phyloP scores from a whole-genome alignment of 306 rosid genomes.

The Clitoria ternatea region DNA sequence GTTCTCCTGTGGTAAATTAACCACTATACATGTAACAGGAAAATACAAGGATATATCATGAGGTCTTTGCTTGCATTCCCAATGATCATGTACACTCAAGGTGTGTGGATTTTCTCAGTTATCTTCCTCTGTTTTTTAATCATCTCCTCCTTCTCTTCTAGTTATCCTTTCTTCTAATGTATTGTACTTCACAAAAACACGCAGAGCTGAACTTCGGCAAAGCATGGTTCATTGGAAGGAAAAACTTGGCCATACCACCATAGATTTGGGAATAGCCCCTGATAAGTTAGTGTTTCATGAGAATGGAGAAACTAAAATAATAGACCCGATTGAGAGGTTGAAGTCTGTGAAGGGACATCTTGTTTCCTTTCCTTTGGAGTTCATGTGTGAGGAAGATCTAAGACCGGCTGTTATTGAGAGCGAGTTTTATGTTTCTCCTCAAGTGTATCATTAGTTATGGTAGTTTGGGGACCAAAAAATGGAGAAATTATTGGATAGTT shows the following conservation, averaged over 20 bases:
- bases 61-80: constrained; percentile 82
- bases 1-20: constrained; percentile 12
- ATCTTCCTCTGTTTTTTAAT: not conserved
- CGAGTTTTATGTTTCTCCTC: constrained; percentile 82
- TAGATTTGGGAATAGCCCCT: constrained; percentile 88
- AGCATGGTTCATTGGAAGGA: constrained; percentile 62
- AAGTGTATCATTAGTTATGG: constrained; percentile 62
- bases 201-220: constrained; percentile 82
- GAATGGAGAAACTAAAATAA: constrained; percentile 46
- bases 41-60: constrained; percentile 75
- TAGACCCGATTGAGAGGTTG: constrained; percentile 57
- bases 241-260: constrained; percentile 64
- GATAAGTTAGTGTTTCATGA: constrained; percentile 42
- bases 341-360: constrained; percentile 71
- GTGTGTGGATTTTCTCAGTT: constrained; percentile 41
- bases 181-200: not conserved
- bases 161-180: not conserved
- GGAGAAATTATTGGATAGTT: no score
- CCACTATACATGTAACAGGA: constrained; percentile 42
- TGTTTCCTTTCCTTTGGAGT: constrained; percentile 86
- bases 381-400: constrained; percentile 87
- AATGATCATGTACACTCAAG: constrained; percentile 84
- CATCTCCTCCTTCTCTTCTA: not conserved
- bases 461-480: not conserved
- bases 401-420: constrained; percentile 94